These are phyloP conservation scores for Omphalea diandra DNA, from an alignment of 441 rosid genomes.

Conservation along the genomic window DNA sequence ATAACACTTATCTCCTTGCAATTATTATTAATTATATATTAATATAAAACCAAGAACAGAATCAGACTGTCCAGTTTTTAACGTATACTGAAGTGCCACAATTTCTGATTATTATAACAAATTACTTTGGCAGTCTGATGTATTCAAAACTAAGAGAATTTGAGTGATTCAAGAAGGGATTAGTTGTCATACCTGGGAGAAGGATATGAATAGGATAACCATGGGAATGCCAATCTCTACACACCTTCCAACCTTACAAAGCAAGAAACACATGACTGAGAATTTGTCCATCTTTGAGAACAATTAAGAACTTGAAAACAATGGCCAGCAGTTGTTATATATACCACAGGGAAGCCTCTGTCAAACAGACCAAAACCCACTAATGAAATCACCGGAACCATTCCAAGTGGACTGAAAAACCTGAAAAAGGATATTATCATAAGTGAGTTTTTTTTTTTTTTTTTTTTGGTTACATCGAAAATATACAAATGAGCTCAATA, in stretches of 20 bases:
- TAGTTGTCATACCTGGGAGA: slow-evolving; percentile 75
- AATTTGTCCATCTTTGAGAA: not conserved
- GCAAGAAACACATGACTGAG: slow-evolving; percentile 10
- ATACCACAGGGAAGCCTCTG: slow-evolving; percentile 98
- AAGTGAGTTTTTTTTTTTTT: no score
- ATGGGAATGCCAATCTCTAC: slow-evolving; percentile 93
- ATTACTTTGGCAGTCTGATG: not conserved
- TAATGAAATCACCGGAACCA: slow-evolving; percentile 96
- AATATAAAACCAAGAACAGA: no score
- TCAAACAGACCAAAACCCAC: slow-evolving; percentile 97
- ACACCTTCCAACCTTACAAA: slow-evolving; percentile 72
- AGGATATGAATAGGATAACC: slow-evolving; percentile 77
- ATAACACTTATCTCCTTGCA: no score
- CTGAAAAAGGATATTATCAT: slow-evolving; percentile 39
- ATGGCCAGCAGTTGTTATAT: slow-evolving; percentile 14
- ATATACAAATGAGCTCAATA: slow-evolving; percentile 3
- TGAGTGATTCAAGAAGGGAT: not conserved
- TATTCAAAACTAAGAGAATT: not conserved
- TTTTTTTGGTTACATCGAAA: no score
- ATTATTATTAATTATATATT: no score
- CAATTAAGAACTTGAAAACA: not conserved
- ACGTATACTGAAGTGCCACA: no score
- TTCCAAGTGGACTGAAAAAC: slow-evolving; percentile 97
- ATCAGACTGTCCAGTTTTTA: no score
- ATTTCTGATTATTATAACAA: no score